phyloP scores from a whole-genome alignment of 2,329 filamentous ascomycete species.

The Penicillium sp. region DNA sequence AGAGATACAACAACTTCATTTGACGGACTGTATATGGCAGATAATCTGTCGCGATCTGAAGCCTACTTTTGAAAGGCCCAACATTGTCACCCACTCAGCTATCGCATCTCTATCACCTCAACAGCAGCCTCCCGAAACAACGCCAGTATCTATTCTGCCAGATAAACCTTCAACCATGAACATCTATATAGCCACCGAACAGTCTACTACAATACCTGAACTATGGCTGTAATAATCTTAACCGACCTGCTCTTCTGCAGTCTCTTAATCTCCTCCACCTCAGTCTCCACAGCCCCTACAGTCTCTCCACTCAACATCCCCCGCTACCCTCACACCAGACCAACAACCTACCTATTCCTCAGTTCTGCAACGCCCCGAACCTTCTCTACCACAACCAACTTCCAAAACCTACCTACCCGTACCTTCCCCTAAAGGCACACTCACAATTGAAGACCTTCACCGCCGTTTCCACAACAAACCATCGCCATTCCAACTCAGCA shows the following conservation, averaged over 20 bases:
- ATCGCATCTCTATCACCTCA: conserved; percentile 6
- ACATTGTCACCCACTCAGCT: conserved; percentile 2
- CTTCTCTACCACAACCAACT: conserved; percentile 6
- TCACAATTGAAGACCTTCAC: conserved; percentile 18
- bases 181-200: conserved; percentile 6
- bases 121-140: conserved; percentile 1
- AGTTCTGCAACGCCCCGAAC: conserved; percentile 7
- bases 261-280: conserved; percentile 1
- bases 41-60: conserved; percentile 13
- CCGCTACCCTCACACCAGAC: conserved; percentile 4
- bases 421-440: conserved; percentile 4
- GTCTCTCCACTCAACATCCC: background rate
- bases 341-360: conserved; percentile 13
- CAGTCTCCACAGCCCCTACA: background rate
- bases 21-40: conserved; percentile 14
- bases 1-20: conserved; percentile 11
- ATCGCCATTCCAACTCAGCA: conserved; percentile 18
- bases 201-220: conserved; percentile 6
- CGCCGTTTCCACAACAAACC: conserved; percentile 19
- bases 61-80: conserved; percentile 4
- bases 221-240: conserved; percentile 2
- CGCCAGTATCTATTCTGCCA: background rate
- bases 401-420: background rate
- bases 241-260: background rate
- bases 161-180: conserved; percentile 8